Base-by-base conservation (phyloP, 2,329 filamentous ascomycete genomes). In the Aspergillus terreus region DNA sequence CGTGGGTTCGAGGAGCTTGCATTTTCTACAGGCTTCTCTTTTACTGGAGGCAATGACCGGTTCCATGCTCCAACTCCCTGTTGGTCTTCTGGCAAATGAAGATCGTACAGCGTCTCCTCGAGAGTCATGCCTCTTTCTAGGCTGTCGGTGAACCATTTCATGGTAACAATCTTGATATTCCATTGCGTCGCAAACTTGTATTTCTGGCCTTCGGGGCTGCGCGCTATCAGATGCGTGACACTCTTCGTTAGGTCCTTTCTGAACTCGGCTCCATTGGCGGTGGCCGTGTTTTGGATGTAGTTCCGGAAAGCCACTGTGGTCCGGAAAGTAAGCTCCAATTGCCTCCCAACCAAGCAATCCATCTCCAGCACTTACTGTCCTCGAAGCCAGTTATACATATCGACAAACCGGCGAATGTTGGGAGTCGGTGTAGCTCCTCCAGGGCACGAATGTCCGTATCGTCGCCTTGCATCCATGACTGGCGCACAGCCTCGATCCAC, bases 221-320 rank as follows among this genome's bases (percentile, higher is more conserved):
- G 82, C 30, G 90, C 90, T 57, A 99, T 87, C 14, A 99, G 80
- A 70, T 99, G 94, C 2, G 91, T 95, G 58, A 95, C 89, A 49
- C 78, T 79, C 63, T 86, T 90, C 9, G 91, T 95, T 48, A 99
- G 79, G 67, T 99, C 92, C 50, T 88, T 90, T 25, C 88, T 86
- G 68, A 96, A 96, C 49, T 82, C 76, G n/a, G 86, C 94, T 30
- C 92, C 92, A 64, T 95, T 84, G 14, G 78, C 70, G 40, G 76
- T 75, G 57, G 92, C 83, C 19, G 79, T 81, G 17, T 85, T 78
- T 54, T 90, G 83, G 56, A 97, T 86, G 41, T 80, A 76, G 47
- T 85, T 81, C 52, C 92, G 82, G 62, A 90, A 81, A 6, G 79
- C 74, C 60, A 81, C 83, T 87, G 55, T 55, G 2, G 47, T 52